Evolutionary conservation across 2,329 filamentous ascomycete genomes (phyloP).

Genomic region (Myriosclerotinia duriaeana): DNA sequence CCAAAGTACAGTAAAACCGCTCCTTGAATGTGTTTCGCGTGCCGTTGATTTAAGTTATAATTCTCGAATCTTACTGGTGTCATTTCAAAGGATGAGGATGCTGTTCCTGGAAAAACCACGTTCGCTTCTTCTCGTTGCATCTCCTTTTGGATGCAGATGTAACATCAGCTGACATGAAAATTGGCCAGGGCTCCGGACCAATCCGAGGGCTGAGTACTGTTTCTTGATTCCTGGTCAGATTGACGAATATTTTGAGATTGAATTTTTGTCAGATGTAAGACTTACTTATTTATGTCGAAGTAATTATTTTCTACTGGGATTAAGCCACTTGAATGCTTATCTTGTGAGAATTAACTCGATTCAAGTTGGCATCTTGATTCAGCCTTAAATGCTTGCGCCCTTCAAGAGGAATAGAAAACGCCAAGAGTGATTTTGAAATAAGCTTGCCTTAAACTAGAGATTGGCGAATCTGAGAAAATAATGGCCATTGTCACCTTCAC

Average conservation of each 20-base stretch:
- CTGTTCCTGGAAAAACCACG: conserved; percentile 8
- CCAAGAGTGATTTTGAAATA: not conserved
- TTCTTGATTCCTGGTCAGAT: conserved; percentile 5
- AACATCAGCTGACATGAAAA: conserved; percentile 22
- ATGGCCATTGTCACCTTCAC: not conserved
- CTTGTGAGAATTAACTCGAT: no score
- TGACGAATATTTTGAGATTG: conserved; percentile 14
- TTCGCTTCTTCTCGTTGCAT: conserved; percentile 3
- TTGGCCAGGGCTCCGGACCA: not conserved
- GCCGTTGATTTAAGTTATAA: conserved; percentile 4
- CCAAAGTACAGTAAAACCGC: not conserved
- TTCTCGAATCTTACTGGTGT: conserved; percentile 9
- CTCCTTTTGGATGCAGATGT: conserved; percentile 2
- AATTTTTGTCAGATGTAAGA: not conserved
- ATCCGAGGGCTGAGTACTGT: not conserved
- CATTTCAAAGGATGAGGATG: conserved; percentile 16
- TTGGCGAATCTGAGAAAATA: not conserved
- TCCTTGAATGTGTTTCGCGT: conserved; percentile 2
- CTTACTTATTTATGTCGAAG: not conserved
- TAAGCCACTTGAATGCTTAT: not conserved
- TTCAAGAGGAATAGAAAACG: not conserved
- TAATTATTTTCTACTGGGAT: conserved; percentile 5
- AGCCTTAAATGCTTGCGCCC: not conserved
- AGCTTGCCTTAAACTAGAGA: not conserved
- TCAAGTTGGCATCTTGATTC: not conserved